Evolutionary conservation across 108 stramenopile species (phyloP), one percentile per base, ranked within the genome.

Genomic region (Nitzschia putrida): DNA sequence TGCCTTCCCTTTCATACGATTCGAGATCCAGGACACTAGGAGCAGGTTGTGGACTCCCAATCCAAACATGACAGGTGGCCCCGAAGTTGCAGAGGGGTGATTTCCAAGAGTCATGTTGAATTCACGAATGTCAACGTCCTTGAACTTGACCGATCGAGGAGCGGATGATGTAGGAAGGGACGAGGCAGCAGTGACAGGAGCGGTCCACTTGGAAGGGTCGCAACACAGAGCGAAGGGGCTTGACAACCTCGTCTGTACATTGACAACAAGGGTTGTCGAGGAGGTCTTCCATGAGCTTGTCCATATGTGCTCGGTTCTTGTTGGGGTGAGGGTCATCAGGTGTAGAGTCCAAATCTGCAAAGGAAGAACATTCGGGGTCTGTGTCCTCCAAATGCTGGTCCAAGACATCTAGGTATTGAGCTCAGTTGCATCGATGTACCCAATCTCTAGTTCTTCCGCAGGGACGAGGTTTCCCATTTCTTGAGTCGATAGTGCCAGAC

Each of bases 21-120:
- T 86, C 81, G 22, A 86, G 73, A 42, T 57, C 55, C 20, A 78
- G 29, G 37, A 75, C 51, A 21, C 61, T 40, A 21, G 43, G 53
- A 10, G 44, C 41, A 6, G 38, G 66, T 5, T 45, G 44, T 6
- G 29, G n/a, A 20, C 40, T 82, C 71, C 68, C 79, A 85, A 43
- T 82, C 87, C 11, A 88, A n/a, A 42, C 57, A 66, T 64, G 2
- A 88, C 74, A 2, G 87, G 84, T 34, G 87, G 87, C 10, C 87
- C 87, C 3, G 71, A 58, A 21, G 74, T 66, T 7, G 80, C 80
- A 18, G 80, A 78, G 7, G 87, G 87, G 58, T 88, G 84, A 47
- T 83, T 77, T 18, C 87, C 87, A 4, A 88, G 68, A 5, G 84
- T 88, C 76, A 85, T 73, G 16, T 79, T 67, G 58, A 85, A 85